A percentile compares a stretch with the other conserved stretches of the same genome.
Evolutionary conservation across 805 yeast species (phyloP).

Genomic region (Candida dajiaensis): DNA sequence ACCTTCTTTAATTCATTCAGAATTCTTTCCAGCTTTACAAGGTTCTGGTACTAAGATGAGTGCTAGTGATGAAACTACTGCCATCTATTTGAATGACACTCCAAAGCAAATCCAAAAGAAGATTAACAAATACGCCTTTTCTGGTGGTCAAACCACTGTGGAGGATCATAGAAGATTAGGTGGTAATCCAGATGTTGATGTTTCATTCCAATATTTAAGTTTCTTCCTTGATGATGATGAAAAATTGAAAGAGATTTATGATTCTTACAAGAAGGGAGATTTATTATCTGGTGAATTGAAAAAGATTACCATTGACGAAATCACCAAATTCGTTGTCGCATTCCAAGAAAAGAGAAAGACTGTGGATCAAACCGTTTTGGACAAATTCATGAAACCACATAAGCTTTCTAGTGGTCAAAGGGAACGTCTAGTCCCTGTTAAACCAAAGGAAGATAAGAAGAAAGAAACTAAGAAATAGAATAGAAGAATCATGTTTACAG

Average conservation of each 20-base stretch:
- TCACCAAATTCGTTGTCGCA: conserved; percentile 70
- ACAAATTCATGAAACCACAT: conserved; percentile 79
- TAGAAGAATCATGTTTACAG: not conserved
- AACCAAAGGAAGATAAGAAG: conserved; percentile 35
- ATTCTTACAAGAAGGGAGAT: conserved; percentile 72
- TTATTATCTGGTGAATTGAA: conserved; percentile 91
- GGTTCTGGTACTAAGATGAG: conserved; percentile 97
- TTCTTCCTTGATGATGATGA: conserved; percentile 90
- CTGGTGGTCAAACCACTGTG: conserved; percentile 83
- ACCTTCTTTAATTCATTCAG: conserved; percentile 89
- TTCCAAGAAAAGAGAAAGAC: conserved; percentile 76
- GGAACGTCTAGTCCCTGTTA: conserved; percentile 68
- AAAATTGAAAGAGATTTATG: conserved; percentile 54
- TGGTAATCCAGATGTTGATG: conserved; percentile 94
- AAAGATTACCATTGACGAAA: conserved; percentile 71
- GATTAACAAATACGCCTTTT: conserved; percentile 92
- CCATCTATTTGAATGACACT: conserved; percentile 94
- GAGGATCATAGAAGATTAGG: conserved; percentile 91
- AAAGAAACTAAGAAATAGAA: conserved; percentile 2
- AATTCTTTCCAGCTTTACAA: conserved; percentile 97
- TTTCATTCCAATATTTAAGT: conserved; percentile 86
- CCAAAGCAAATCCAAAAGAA: conserved; percentile 89
- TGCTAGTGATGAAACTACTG: conserved; percentile 84
- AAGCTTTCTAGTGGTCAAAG: conserved; percentile 67
- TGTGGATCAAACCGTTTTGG: conserved; percentile 57